Evolutionary conservation across 371 early-diverging fungal genomes (phyloP), one percentile per base, ranked within the genome.

Genomic region (Rhizomucor pusillus): DNA sequence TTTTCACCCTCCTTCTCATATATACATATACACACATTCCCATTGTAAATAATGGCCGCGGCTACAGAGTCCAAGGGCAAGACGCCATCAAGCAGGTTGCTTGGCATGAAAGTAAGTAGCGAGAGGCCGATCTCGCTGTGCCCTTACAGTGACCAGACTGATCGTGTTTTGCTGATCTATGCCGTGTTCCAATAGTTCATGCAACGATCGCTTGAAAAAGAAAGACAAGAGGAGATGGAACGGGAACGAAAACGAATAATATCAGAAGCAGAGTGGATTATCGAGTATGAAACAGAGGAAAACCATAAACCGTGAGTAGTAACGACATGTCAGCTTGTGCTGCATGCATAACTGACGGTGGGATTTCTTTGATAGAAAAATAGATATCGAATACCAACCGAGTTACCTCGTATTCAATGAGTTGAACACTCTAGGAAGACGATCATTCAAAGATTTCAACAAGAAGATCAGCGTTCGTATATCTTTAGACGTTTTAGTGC

Each of bases 191-290:
- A 12, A 40, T 67, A 79, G 79, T 81, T 81, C 60, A 81, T 81
- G 82, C 82, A 81, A 71, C 56, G 82, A 57, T 68, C 71, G 22
- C 48, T 77, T 48, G 82, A 81, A 40, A 73, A 67, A 34, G 71
- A 70, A 53, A 56, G 62, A 35, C 57, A 69, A 48, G 59, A 71
- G 36, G 59, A 71, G 25, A 45, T 75, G 44, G 75, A 71, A 40
- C 45, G 56, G 56, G 82, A 81, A 45, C 67, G 74, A 22, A 76
- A 77, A 53, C 62, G 78, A 18, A 73, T 81, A 12, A 70, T 79
- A 41, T 72, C 82, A 34, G 82, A 81, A 59, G 78, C 82, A 5
- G 79, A 81, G 52, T 81, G 82, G 82, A 68, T 72, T 0, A 37
- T 81, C 9, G 79, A 81, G 41, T 72, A 66, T n/a, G 68, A 75